Percentiles rank a stretch among this genome's conserved stretches.
These are phyloP conservation scores for Coemansia sp. DNA, from an alignment of 371 early-diverging fungal genomes.

Conservation along the genomic window DNA sequence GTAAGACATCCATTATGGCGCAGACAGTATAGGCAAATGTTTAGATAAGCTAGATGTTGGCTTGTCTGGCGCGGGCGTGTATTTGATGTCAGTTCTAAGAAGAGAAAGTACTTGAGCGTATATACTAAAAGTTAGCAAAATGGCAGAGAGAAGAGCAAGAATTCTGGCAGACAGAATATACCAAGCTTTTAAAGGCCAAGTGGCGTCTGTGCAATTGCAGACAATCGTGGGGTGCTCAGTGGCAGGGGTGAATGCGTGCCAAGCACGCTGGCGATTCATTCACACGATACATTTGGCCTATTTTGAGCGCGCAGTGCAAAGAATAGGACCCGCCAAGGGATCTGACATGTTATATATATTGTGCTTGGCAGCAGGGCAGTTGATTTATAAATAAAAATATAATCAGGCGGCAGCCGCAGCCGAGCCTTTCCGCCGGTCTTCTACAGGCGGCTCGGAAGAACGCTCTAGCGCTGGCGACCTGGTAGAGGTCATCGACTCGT, in stretches of 20 bases:
- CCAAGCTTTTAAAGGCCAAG: not conserved
- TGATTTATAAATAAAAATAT: not conserved
- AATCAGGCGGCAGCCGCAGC: slow-evolving; percentile 9
- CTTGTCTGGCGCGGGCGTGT: not conserved
- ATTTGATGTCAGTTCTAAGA: not conserved
- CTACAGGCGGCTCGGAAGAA: slow-evolving; percentile 5
- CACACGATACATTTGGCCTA: not conserved
- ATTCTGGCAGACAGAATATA: not conserved
- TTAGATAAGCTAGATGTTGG: not conserved
- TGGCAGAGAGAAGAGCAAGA: not conserved
- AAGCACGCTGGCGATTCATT: slow-evolving; percentile 1
- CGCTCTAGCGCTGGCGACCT: slow-evolving; percentile 12
- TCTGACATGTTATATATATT: not conserved
- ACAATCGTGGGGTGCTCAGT: not conserved
- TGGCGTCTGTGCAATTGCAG: not conserved
- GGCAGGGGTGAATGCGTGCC: not conserved
- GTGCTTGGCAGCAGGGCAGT: not conserved
- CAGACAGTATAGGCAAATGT: too few relatives aligned
- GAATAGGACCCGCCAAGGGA: not conserved
- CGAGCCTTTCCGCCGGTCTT: slow-evolving; percentile 29
- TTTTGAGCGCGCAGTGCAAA: not conserved
- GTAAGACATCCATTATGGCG: not conserved
- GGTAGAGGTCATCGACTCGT: slow-evolving; percentile 12
- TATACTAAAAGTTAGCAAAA: not conserved
- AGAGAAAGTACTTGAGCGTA: not conserved